Percentiles rank a stretch among this genome's conserved stretches.
phyloP scores from a whole-genome alignment of 306 rosid genomes.

The Fragaria nilgerrensis region DNA sequence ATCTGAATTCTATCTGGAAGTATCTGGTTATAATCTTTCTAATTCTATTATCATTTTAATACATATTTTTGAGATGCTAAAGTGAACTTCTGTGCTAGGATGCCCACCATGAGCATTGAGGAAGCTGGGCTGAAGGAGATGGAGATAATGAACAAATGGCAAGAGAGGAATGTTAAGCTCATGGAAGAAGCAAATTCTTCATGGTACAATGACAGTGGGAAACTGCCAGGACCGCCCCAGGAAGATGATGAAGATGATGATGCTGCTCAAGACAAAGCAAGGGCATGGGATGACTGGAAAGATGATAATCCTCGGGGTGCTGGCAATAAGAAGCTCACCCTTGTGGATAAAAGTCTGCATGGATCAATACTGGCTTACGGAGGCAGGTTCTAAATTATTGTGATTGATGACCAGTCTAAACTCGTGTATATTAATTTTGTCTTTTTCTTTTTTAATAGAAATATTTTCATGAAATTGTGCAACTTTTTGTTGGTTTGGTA shows the following conservation, averaged over 20 bases:
- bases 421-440: background rate
- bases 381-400: background rate
- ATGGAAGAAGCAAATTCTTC: slow-evolving; percentile 87
- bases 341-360: slow-evolving; percentile 52
- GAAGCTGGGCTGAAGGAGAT: slow-evolving; percentile 96
- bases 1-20: background rate
- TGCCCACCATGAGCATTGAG: slow-evolving; percentile 99
- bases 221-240: slow-evolving; percentile 46
- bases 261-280: slow-evolving; percentile 81
- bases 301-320: slow-evolving; percentile 97
- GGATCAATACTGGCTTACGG: background rate
- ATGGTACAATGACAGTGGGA: slow-evolving; percentile 71
- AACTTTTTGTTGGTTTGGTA: background rate
- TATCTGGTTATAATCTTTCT: background rate
- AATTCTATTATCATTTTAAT: background rate
- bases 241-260: slow-evolving; percentile 74
- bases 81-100: slow-evolving; percentile 46
- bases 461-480: too few relatives aligned
- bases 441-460: background rate
- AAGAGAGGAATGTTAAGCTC: slow-evolving; percentile 67
- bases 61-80: slow-evolving; percentile 28
- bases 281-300: slow-evolving; percentile 98
- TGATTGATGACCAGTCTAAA: background rate
- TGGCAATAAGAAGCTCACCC: slow-evolving; percentile 93
- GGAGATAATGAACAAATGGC: slow-evolving; percentile 97